A percentile compares a stretch with the other conserved stretches of the same genome.
Conservation (phyloP, 805 yeast species). For the Saccharomyces mikatae region DNA sequence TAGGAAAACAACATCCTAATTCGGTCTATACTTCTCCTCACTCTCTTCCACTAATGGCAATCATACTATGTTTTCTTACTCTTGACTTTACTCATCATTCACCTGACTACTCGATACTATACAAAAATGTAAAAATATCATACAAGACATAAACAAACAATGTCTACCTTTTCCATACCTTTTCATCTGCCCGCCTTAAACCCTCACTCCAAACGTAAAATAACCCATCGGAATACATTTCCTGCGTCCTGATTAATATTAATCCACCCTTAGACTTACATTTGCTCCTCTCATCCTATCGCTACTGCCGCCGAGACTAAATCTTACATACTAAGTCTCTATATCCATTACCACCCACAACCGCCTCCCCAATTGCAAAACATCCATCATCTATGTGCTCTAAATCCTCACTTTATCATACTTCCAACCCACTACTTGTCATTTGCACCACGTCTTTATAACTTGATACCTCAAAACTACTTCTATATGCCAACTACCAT, state of each 20-base stretch:
- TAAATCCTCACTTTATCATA: not conserved
- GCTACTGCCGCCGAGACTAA: not conserved
- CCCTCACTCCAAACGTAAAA: not conserved
- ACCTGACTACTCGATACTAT: not conserved
- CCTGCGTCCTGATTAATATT: not conserved
- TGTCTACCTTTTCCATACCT: not conserved
- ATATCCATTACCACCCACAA: not conserved
- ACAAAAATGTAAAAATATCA: not conserved
- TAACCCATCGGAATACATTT: not conserved
- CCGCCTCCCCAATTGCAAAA: not conserved
- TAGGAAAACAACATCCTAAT: not conserved
- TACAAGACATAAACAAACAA: not conserved
- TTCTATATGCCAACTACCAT: not conserved
- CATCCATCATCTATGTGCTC: not conserved
- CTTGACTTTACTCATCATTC: not conserved
- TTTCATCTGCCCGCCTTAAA: not conserved
- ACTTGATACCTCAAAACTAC: not conserved
- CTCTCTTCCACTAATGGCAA: not conserved
- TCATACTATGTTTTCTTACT: not conserved
- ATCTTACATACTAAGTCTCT: not conserved
- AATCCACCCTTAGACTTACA: not conserved
- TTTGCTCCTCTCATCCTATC: not conserved
- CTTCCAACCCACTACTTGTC: not conserved
- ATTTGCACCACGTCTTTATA: not conserved
- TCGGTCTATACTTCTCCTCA: not conserved